Evolutionary conservation across 768 basidiomycete genomes (phyloP).

Genomic region (Boletus bicolor): DNA sequence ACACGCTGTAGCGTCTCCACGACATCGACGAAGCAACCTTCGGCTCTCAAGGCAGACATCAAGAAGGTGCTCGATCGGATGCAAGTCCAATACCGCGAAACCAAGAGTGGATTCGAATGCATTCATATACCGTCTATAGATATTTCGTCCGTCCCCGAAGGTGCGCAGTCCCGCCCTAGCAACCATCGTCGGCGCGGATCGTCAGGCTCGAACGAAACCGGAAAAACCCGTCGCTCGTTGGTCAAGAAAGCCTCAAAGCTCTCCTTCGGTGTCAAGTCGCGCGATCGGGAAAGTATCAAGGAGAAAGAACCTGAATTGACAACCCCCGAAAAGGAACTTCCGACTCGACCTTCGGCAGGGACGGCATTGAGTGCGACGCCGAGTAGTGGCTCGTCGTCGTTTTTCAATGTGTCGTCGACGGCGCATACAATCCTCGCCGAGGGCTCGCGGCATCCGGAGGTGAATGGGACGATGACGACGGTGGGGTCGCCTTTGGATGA

Average conservation of each 20-base stretch:
- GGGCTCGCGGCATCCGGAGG: constrained; percentile 26
- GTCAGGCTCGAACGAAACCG: constrained; percentile 50
- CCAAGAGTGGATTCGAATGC: constrained; percentile 91
- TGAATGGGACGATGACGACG: constrained; percentile 21
- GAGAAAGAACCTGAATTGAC: constrained; percentile 41
- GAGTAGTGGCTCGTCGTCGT: constrained; percentile 77
- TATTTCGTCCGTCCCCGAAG: constrained; percentile 63
- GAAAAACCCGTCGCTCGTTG: constrained; percentile 49
- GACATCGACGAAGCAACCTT: constrained; percentile 85
- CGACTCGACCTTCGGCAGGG: constrained; percentile 40
- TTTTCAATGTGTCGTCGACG: constrained; percentile 75
- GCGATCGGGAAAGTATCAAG: constrained; percentile 43
- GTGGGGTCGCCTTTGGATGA: constrained; percentile 28
- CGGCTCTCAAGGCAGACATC: constrained; percentile 80
- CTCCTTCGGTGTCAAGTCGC: constrained; percentile 66
- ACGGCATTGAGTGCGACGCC: constrained; percentile 59
- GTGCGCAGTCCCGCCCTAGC: constrained; percentile 32
- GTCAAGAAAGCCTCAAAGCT: constrained; percentile 76
- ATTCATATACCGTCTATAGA: constrained; percentile 95
- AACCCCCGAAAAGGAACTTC: constrained; percentile 46
- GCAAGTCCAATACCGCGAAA: constrained; percentile 92
- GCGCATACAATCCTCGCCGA: constrained; percentile 42
- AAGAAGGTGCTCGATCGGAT: constrained; percentile 85
- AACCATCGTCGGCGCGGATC: constrained; percentile 45
- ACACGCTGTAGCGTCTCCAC: constrained; percentile 74